Conservation (phyloP, 2,329 filamentous ascomycete species). For the Alternaria angustiovoidea region DNA sequence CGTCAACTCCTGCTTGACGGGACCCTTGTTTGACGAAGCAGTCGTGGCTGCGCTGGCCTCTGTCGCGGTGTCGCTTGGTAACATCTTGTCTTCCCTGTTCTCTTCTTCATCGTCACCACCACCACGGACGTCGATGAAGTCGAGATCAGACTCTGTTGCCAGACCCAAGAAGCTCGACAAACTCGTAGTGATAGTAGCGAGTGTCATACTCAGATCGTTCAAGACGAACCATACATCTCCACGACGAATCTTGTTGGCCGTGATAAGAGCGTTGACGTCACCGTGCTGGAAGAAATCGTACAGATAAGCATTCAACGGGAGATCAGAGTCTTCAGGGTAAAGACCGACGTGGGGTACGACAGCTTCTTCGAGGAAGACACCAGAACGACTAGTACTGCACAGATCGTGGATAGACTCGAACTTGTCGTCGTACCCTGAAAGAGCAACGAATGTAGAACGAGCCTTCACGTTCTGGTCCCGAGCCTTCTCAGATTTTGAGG, state of each 20-base stretch:
- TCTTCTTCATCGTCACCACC: slow-evolving; percentile 61
- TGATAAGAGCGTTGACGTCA: slow-evolving; percentile 65
- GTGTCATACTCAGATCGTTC: slow-evolving; percentile 70
- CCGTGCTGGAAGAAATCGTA: slow-evolving; percentile 82
- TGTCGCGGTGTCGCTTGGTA: slow-evolving; percentile 35
- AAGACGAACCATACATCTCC: slow-evolving; percentile 77
- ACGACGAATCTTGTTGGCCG: slow-evolving; percentile 70
- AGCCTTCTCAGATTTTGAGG: slow-evolving; percentile 23
- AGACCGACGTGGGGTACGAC: slow-evolving; percentile 74
- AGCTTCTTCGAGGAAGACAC: slow-evolving; percentile 77
- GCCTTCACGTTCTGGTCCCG: slow-evolving; percentile 54
- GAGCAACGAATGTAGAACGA: slow-evolving; percentile 73
- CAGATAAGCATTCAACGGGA: slow-evolving; percentile 71
- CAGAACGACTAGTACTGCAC: slow-evolving; percentile 69
- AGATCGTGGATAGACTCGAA: slow-evolving; percentile 73
- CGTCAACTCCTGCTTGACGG: slow-evolving; percentile 41
- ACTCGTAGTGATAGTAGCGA: slow-evolving; percentile 76
- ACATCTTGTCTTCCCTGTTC: slow-evolving; percentile 51
- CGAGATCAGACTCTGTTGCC: slow-evolving; percentile 54
- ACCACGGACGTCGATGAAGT: slow-evolving; percentile 62
- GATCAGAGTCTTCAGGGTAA: slow-evolving; percentile 62
- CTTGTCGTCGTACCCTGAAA: slow-evolving; percentile 72
- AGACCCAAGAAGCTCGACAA: slow-evolving; percentile 66
- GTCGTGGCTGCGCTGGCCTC: slow-evolving; percentile 24
- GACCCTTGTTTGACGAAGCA: slow-evolving; percentile 31